Percentiles rank a stretch among this genome's conserved stretches.
Conservation (phyloP, 495 filamentous ascomycete species). For the Lasiosphaeria ovina region DNA sequence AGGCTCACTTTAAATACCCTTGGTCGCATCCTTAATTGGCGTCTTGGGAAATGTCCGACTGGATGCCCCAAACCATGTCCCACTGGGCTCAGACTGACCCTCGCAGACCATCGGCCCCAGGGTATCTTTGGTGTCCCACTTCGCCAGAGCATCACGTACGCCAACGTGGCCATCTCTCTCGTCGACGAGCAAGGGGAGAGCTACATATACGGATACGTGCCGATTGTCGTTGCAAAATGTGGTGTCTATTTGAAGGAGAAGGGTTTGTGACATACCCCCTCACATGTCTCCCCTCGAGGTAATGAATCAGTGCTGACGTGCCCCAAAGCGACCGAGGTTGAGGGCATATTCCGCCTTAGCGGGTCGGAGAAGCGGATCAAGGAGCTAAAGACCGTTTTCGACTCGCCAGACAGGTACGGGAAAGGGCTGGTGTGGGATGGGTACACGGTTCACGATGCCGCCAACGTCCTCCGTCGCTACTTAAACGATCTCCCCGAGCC, state of each 20-base stretch:
- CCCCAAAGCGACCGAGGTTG: constrained; percentile 79
- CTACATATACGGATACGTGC: constrained; percentile 98
- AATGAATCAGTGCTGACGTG: constrained; percentile 14
- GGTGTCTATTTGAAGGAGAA: constrained; percentile 98
- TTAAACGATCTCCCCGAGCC: constrained; percentile 93
- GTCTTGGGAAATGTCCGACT: constrained; percentile 12
- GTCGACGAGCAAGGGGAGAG: constrained; percentile 86
- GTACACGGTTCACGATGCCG: constrained; percentile 98
- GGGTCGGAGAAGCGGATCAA: constrained; percentile 98
- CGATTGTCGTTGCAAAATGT: constrained; percentile 98
- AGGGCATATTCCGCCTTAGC: constrained; percentile 95
- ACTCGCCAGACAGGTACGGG: constrained; percentile 93
- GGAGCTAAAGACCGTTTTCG: constrained; percentile 85
- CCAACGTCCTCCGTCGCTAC: constrained; percentile 93
- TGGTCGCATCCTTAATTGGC: constrained; percentile 22
- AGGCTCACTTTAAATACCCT: constrained; percentile 21
- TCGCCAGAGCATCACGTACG: constrained; percentile 92
- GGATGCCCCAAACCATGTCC: constrained; percentile 12
- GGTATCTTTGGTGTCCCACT: constrained; percentile 94
- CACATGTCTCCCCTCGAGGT: neutral
- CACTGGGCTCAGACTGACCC: constrained; percentile 22
- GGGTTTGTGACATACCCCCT: constrained; percentile 55
- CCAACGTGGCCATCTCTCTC: constrained; percentile 97
- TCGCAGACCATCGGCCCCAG: constrained; percentile 39
- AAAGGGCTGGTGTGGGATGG: constrained; percentile 97